A percentile compares a stretch with the other conserved stretches of the same genome.
Evolutionary conservation across 1,284 basidiomycete genomes (phyloP).

Genomic region (Rhodotorula sp.): DNA sequence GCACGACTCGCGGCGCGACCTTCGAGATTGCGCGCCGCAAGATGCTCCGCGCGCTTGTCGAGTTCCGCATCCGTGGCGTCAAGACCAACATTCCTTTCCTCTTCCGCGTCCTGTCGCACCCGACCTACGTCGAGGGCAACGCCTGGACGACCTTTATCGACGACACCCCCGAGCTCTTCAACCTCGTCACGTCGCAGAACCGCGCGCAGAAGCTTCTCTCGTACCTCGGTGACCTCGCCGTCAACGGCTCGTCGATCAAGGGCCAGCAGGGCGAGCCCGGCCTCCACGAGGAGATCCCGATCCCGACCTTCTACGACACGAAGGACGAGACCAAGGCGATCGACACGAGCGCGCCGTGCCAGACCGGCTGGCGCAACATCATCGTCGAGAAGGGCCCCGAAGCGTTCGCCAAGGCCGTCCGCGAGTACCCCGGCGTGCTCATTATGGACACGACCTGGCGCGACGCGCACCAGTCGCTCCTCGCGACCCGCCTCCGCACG

Average conservation of each 20-base stretch:
- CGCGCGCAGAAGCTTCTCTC: constrained; percentile 96
- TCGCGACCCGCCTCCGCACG: constrained; percentile 94
- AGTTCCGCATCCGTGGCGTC: constrained; percentile 91
- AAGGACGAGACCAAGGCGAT: constrained; percentile 72
- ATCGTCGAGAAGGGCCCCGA: constrained; percentile 97
- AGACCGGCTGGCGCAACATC: constrained; percentile 95
- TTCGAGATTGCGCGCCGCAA: constrained; percentile 98
- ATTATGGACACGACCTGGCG: constrained; percentile 93
- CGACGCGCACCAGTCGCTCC: constrained; percentile 96
- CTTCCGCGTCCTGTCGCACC: constrained; percentile 96
- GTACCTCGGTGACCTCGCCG: constrained; percentile 95
- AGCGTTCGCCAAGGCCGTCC: constrained; percentile 97
- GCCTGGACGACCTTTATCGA: constrained; percentile 99
- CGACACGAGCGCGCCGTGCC: constrained; percentile 80
- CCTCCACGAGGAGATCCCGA: constrained; percentile 81
- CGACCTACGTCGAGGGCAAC: constrained; percentile 90
- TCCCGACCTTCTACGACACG: constrained; percentile 78
- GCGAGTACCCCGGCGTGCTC: constrained; percentile 85
- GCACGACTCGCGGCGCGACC: constrained; percentile 92
- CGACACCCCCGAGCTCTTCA: constrained; percentile 98
- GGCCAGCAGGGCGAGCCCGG: constrained; percentile 86
- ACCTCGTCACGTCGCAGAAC: constrained; percentile 95
- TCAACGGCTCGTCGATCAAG: constrained; percentile 97
- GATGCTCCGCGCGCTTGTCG: constrained; percentile 97
- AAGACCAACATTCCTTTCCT: constrained; percentile 99